These are phyloP conservation scores for Pythium folliculosum DNA, from an alignment of 352 stramenopile genomes.

Conservation along the genomic window DNA sequence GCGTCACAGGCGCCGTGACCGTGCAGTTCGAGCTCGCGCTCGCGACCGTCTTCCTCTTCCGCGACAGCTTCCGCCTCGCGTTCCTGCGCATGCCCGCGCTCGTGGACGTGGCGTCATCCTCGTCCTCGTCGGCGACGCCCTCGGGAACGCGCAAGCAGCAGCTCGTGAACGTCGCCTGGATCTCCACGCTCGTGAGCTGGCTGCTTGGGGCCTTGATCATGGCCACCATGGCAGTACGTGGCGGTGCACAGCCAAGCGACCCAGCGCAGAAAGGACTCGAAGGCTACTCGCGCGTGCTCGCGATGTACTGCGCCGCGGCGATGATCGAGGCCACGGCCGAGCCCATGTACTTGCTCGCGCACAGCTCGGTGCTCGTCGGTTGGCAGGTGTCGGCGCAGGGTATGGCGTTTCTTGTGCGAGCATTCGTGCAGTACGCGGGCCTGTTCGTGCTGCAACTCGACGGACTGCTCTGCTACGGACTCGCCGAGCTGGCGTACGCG, in stretches of 20 bases:
- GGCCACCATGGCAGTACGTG: constrained; percentile 25
- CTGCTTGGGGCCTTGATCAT: constrained; percentile 41
- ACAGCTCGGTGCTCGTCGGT: constrained; percentile 80
- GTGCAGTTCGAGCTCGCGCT: constrained; percentile 89
- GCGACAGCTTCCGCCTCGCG: constrained; percentile 86
- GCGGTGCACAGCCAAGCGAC: neutral
- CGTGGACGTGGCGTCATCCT: constrained; percentile 27
- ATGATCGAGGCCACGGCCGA: constrained; percentile 81
- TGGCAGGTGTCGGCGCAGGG: constrained; percentile 82
- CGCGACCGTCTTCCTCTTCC: constrained; percentile 89
- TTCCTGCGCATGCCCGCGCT: constrained; percentile 81
- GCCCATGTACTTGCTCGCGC: constrained; percentile 79
- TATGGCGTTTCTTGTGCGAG: constrained; percentile 71
- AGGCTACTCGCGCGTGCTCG: constrained; percentile 59
- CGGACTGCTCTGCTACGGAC: constrained; percentile 70
- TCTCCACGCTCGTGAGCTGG: constrained; percentile 69
- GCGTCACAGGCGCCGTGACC: constrained; percentile 76
- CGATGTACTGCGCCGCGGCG: constrained; percentile 76
- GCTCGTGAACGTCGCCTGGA: constrained; percentile 77
- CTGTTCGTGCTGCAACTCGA: constrained; percentile 61
- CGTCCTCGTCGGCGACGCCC: neutral
- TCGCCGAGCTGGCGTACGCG: constrained; percentile 78
- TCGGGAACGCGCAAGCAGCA: constrained; percentile 38
- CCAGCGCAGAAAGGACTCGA: constrained; percentile 23
- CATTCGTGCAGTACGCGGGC: constrained; percentile 64